Percentiles rank a stretch among this genome's conserved stretches.
Evolutionary conservation across 306 rosid genomes (phyloP).

Genomic region (Benincasa hispida): DNA sequence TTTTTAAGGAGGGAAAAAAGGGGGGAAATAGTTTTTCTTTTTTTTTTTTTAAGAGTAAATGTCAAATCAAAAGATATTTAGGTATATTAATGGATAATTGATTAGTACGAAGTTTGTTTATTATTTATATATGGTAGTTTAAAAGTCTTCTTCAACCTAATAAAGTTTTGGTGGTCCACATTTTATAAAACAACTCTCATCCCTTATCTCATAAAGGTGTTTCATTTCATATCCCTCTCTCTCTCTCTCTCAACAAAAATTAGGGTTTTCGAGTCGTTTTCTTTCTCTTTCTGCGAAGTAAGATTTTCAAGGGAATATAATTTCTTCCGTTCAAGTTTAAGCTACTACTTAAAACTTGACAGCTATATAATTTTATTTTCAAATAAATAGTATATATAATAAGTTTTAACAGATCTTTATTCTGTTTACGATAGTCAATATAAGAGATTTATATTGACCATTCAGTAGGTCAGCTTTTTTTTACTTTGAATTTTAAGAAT

Average conservation of each 20-base stretch:
- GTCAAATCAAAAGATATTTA: slow-evolving; percentile 4
- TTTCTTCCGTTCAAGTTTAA: too few relatives aligned
- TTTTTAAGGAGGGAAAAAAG: neutral
- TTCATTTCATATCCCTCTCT: neutral
- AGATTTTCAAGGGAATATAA: neutral
- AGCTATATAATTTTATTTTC: too few relatives aligned
- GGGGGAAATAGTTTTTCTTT: too few relatives aligned
- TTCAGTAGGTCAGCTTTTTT: too few relatives aligned
- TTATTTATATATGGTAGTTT: neutral
- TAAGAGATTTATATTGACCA: too few relatives aligned
- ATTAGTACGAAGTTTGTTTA: neutral
- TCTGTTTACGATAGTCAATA: too few relatives aligned
- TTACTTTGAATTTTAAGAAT: too few relatives aligned
- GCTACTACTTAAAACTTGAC: too few relatives aligned
- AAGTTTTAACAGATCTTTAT: too few relatives aligned
- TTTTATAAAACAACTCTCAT: neutral
- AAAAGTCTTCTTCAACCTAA: slow-evolving; percentile 4
- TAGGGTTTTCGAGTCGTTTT: neutral
- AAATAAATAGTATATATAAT: too few relatives aligned
- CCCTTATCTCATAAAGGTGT: neutral
- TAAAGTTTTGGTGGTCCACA: slow-evolving; percentile 7
- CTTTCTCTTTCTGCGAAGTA: neutral
- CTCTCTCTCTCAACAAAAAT: neutral
- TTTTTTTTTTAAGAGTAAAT: neutral
- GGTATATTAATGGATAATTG: neutral